Conservation (phyloP, 345 rosid genomes). For the Zanthoxylum bungeanum region DNA sequence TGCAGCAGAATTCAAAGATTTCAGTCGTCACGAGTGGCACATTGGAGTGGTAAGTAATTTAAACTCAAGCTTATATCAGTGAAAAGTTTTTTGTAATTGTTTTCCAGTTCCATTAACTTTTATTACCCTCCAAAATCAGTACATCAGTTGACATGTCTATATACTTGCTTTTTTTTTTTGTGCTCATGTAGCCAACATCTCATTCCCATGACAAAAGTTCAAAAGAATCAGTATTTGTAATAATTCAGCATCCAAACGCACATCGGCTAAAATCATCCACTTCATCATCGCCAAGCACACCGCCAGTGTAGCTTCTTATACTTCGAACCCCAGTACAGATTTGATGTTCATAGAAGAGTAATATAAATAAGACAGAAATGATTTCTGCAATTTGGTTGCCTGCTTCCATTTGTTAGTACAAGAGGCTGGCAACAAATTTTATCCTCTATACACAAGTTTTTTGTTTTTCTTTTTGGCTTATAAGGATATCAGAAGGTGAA, state of each 20-base stretch:
- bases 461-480: background rate
- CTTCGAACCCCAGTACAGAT: background rate
- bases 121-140: background rate
- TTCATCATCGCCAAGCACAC: background rate
- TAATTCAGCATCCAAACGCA: slow-evolving; percentile 69
- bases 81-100: background rate
- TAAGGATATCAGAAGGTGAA: background rate
- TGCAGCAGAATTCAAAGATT: slow-evolving; percentile 63
- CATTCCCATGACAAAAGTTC: slow-evolving; percentile 30
- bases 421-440: background rate
- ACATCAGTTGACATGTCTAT: background rate
- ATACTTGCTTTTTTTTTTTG: slow-evolving; percentile 5
- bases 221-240: slow-evolving; percentile 56
- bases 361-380: background rate
- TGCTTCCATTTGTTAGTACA: background rate
- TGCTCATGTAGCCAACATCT: slow-evolving; percentile 55
- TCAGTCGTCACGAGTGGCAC: slow-evolving; percentile 73
- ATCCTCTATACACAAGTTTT: background rate
- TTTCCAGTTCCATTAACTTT: background rate
- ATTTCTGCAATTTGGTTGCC: slow-evolving; percentile 4
- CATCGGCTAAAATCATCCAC: slow-evolving; percentile 17
- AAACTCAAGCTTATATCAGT: background rate
- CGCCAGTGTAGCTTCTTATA: slow-evolving; percentile 11
- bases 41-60: slow-evolving; percentile 73
- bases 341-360: slow-evolving; percentile 6